A percentile compares a stretch with the other conserved stretches of the same genome.
phyloP scores from a whole-genome alignment of 2,329 filamentous ascomycete species.

The Chrysosporium keratinophilum region DNA sequence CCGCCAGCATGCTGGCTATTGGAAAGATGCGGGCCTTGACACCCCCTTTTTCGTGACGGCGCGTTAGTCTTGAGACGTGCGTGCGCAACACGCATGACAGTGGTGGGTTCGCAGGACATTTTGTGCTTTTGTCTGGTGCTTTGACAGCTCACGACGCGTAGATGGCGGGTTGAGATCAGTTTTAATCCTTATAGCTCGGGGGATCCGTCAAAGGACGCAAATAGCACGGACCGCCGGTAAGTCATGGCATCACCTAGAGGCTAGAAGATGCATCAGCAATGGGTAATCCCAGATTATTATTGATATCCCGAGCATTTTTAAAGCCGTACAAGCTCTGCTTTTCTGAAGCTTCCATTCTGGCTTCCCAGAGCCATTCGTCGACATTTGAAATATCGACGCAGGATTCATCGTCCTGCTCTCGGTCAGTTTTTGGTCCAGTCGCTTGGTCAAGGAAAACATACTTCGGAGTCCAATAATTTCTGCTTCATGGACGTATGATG shows the following conservation, averaged over 20 bases:
- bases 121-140: too few relatives aligned
- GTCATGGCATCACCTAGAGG: background rate
- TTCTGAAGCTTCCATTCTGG: background rate
- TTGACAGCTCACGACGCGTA: too few relatives aligned
- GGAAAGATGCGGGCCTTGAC: too few relatives aligned
- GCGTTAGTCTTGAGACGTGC: too few relatives aligned
- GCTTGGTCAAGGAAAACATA: background rate
- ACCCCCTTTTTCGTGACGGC: too few relatives aligned
- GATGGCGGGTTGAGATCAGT: too few relatives aligned
- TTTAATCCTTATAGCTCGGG: too few relatives aligned
- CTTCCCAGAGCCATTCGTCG: background rate
- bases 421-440: background rate
- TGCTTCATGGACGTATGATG: too few relatives aligned
- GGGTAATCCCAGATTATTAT: background rate
- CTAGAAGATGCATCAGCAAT: background rate
- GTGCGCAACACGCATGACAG: too few relatives aligned
- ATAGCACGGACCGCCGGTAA: background rate
- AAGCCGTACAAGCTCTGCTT: background rate
- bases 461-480: background rate
- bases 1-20: too few relatives aligned
- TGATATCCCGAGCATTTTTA: background rate
- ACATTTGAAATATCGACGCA: slow-evolving; percentile 1
- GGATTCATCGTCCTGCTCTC: background rate
- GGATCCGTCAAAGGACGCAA: too few relatives aligned
- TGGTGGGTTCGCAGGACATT: too few relatives aligned